Conservation (phyloP, 164 flowering plant genomes). For the Nymphaea colorata region DNA sequence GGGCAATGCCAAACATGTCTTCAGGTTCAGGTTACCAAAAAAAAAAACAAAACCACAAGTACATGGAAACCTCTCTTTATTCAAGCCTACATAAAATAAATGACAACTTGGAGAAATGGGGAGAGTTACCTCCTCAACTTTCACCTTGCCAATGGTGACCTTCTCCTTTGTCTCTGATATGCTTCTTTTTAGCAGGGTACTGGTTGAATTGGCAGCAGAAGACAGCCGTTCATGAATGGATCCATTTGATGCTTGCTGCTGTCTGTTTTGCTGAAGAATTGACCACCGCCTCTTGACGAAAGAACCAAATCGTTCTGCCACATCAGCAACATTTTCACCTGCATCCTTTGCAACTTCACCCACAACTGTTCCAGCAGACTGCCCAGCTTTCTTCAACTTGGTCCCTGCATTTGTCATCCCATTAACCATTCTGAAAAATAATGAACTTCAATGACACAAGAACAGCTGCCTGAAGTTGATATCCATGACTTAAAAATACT, state of each 20-base stretch:
- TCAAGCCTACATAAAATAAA: too few species aligned
- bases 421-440: too few species aligned
- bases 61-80: too few species aligned
- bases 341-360: conserved; percentile 79
- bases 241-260: conserved; percentile 49
- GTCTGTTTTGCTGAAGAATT: conserved; percentile 35
- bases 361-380: conserved; percentile 61
- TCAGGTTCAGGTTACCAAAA: too few species aligned
- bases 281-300: conserved; percentile 72
- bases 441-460: too few species aligned
- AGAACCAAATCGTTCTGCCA: conserved; percentile 68
- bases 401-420: conserved; percentile 26
- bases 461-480: too few species aligned
- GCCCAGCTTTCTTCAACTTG: conserved; percentile 78
- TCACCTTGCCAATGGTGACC: conserved; percentile 69
- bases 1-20: too few species aligned
- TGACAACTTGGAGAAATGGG: too few species aligned
- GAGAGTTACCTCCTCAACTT: conserved; percentile 76
- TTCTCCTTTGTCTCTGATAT: conserved; percentile 79
- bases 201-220: conserved; percentile 76
- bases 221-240: conserved; percentile 70
- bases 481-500: too few species aligned
- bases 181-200: conserved; percentile 59
- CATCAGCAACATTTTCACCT: conserved; percentile 61
- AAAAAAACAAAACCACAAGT: too few species aligned